phyloP scores from a whole-genome alignment of 495 filamentous ascomycete species.

The Cetradonia linearis region DNA sequence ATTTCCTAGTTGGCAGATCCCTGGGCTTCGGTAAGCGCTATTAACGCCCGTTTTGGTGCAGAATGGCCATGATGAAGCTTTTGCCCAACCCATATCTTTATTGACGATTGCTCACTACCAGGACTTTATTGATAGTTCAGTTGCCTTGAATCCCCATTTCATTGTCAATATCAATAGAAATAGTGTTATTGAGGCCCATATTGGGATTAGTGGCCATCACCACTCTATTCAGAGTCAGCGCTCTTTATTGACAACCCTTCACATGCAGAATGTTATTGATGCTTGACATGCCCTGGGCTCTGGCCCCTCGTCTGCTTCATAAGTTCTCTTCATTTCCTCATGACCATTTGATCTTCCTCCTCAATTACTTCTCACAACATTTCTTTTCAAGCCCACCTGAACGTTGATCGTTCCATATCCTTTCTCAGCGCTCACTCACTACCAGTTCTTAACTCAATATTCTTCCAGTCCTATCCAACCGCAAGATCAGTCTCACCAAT shows the following conservation, averaged over 20 bases:
- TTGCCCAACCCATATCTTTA: constrained; percentile 9
- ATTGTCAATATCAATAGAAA: constrained; percentile 3
- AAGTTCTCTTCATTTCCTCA: not conserved
- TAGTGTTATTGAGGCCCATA: too few relatives aligned
- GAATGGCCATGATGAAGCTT: not conserved
- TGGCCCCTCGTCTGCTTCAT: not conserved
- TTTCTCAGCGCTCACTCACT: not conserved
- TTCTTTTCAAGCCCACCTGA: too few relatives aligned
- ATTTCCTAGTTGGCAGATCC: not conserved
- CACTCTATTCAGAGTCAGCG: too few relatives aligned
- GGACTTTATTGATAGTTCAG: constrained; percentile 1
- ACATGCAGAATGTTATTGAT: too few relatives aligned
- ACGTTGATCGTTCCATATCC: constrained; percentile 16
- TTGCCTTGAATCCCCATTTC: not conserved
- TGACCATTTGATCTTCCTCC: not conserved
- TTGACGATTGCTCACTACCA: constrained; percentile 5
- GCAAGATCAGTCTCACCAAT: constrained; percentile 11
- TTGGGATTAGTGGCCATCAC: too few relatives aligned
- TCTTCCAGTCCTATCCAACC: constrained; percentile 10
- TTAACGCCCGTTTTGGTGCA: constrained; percentile 4
- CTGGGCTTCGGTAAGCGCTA: not conserved
- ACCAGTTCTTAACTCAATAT: constrained; percentile 12
- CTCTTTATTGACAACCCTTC: too few relatives aligned
- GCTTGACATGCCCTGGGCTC: too few relatives aligned
- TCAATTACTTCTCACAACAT: not conserved